Base-by-base conservation (phyloP, 139 green algal genomes). In the Trebouxia sp. region DNA sequence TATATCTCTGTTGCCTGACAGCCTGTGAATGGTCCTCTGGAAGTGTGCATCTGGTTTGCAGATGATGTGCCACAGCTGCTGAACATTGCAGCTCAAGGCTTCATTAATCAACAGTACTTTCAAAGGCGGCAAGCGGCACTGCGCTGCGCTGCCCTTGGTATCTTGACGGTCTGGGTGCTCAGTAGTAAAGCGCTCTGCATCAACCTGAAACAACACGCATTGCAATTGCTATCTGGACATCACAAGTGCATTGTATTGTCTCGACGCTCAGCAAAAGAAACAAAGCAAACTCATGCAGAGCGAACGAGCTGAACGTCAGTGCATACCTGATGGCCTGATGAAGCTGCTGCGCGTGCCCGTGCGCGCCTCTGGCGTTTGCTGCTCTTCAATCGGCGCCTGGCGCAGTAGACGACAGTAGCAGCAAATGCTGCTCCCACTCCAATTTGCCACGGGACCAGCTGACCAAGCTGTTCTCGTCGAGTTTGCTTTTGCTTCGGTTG, bases 1-100 rank as follows among this genome's bases (percentile, higher is more conserved):
- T 12, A 72, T 43, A 28, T 43, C 35, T 22, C 35, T 42, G 62
- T 72, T 42, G 62, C 35, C 35, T 42, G 62, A 72, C 62, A 72
- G 30, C 32, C 62, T 45, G 14, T 72, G 62, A 28, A 72, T 45
- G 0, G 62, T 72, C 26, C n/a, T 24, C 24, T 72, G 62, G 15
- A 72, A 72, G 9, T 11, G 20, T 43, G 62, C 15, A 15, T 72
- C 32, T 45, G 62, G 62, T 35, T 72, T 72, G 62, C 62, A 72
- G 32, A 72, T 72, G 62, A 72, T 45, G 12, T 24, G 62, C 62
- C 62, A 72, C 4, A 72, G 62, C 62, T 72, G 62, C 62, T 72
- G 32, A 15, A 45, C 32, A 72, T 32, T 28, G 62, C 62, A 72
- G 43, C 12, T 45, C 1, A 72, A 0, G 12, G 62, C 11, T n/a